Evolutionary conservation across 768 basidiomycete species (phyloP).

Genomic region (Trametes punicea): DNA sequence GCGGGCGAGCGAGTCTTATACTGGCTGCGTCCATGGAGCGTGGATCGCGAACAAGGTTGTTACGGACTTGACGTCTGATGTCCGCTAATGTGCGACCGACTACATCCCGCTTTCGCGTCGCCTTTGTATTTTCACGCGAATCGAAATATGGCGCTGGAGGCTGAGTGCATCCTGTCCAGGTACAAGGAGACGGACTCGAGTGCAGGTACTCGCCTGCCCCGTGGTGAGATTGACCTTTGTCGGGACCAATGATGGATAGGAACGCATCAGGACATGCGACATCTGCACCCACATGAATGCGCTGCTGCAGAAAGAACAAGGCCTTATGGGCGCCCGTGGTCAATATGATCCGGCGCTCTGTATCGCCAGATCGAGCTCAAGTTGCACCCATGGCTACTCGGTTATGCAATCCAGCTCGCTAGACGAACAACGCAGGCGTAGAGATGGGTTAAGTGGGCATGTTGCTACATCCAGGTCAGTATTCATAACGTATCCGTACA

Average conservation of each 20-base stretch:
- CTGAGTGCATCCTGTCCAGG: too few relatives aligned
- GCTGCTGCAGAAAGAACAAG: background rate
- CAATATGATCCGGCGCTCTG: background rate
- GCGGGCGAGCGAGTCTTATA: background rate
- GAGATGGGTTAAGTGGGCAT: background rate
- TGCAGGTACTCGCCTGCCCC: background rate
- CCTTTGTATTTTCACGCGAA: slow-evolving; percentile 7
- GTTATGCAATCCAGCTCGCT: background rate
- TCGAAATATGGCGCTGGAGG: too few relatives aligned
- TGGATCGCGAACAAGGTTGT: background rate
- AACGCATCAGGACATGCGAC: background rate
- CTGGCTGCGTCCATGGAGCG: background rate
- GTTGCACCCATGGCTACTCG: background rate
- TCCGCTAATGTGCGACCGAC: background rate
- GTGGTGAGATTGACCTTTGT: background rate
- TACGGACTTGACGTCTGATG: slow-evolving; percentile 9
- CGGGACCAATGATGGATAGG: background rate
- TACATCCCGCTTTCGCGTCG: background rate
- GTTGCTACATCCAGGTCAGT: background rate
- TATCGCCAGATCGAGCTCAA: background rate
- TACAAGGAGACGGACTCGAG: background rate
- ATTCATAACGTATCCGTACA: background rate
- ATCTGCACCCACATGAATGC: background rate
- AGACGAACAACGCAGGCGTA: background rate
- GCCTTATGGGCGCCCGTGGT: background rate